Percentiles rank a stretch among this genome's conserved stretches.
phyloP scores from a whole-genome alignment of 164 flowering plant species.

The Vitis rupestris region DNA sequence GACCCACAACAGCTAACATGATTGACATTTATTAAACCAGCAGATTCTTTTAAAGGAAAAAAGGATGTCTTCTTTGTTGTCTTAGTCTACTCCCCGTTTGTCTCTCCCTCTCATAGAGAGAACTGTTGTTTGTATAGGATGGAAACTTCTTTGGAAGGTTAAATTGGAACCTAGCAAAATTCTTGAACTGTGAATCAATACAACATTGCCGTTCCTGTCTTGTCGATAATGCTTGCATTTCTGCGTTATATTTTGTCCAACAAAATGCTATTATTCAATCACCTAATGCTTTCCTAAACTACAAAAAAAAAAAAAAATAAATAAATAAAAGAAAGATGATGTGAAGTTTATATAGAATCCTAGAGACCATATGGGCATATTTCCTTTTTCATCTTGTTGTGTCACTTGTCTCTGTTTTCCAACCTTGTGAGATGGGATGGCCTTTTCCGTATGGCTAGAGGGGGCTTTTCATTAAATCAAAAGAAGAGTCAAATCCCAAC shows the following conservation, averaged over 20 bases:
- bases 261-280: too few species aligned
- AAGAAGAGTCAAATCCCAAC: constrained; percentile 5
- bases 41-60: not conserved
- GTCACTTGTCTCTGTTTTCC: too few species aligned
- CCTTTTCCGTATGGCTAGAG: not conserved
- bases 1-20: constrained; percentile 7
- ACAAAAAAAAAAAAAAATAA: too few species aligned
- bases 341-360: too few species aligned
- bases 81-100: not conserved
- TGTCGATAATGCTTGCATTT: too few species aligned
- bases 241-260: too few species aligned
- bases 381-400: too few species aligned
- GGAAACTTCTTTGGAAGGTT: not conserved
- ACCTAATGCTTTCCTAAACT: too few species aligned
- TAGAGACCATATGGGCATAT: too few species aligned
- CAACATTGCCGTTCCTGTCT: not conserved
- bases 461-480: not conserved
- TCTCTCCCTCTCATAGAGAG: not conserved
- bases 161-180: not conserved
- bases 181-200: not conserved
- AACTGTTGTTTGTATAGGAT: not conserved
- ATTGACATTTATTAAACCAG: not conserved
- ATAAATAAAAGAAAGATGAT: too few species aligned
- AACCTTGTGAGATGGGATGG: too few species aligned
- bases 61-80: not conserved